phyloP scores from a whole-genome alignment of 768 basidiomycete species.

The Podaxis sp. region DNA sequence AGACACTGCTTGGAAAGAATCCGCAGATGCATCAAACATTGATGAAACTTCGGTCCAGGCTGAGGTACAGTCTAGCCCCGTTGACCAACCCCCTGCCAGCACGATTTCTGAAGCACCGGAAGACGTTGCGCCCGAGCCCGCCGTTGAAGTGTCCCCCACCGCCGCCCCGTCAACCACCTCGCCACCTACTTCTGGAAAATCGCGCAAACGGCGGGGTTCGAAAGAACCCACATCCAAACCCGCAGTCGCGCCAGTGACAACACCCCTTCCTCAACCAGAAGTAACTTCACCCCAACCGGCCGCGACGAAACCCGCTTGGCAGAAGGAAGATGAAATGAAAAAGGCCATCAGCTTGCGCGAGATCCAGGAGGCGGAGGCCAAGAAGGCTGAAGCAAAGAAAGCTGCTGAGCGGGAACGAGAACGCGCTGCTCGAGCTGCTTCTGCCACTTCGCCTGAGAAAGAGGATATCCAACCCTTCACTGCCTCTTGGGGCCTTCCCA shows the following conservation, averaged over 20 bases:
- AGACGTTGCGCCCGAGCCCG: conserved; percentile 6
- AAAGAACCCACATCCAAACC: conserved; percentile 9
- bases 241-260: background rate
- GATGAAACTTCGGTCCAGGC: background rate
- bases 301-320: conserved; percentile 58
- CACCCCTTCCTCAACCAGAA: conserved; percentile 14
- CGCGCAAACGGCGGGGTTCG: conserved; percentile 3
- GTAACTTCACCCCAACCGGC: conserved; percentile 17
- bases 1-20: conserved; percentile 47
- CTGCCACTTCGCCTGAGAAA: conserved; percentile 33
- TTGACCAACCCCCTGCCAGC: conserved; percentile 17
- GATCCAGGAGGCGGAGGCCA: conserved; percentile 92
- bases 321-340: conserved; percentile 66
- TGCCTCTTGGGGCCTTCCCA: conserved; percentile 83
- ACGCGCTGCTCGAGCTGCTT: conserved; percentile 46
- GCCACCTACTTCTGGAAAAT: conserved; percentile 10
- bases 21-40: background rate
- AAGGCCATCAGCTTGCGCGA: conserved; percentile 80
- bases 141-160: conserved; percentile 8
- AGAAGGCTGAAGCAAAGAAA: conserved; percentile 75
- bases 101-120: conserved; percentile 16
- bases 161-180: background rate
- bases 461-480: conserved; percentile 66
- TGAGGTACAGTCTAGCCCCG: conserved; percentile 4
- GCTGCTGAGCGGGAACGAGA: conserved; percentile 72